Percentiles rank a stretch among this genome's conserved stretches.
phyloP scores from a whole-genome alignment of 495 filamentous ascomycete genomes.

The Penicillium silybi region DNA sequence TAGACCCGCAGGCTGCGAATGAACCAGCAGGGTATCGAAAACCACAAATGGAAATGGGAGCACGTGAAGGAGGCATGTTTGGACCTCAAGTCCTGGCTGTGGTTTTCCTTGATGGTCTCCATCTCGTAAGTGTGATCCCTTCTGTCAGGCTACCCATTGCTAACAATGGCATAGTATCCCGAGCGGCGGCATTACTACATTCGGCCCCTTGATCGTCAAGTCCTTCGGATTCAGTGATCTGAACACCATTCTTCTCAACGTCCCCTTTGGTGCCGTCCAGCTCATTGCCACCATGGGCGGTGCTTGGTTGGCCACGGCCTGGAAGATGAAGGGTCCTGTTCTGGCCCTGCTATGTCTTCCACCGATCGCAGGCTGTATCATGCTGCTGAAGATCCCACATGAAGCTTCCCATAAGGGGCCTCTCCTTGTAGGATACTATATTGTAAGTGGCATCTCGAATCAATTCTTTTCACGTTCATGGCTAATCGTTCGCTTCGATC shows the following conservation, averaged over 20 bases:
- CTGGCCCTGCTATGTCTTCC: slow-evolving; percentile 52
- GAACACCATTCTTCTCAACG: slow-evolving; percentile 61
- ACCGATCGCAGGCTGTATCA: slow-evolving; percentile 53
- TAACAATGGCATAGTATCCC: slow-evolving; percentile 46
- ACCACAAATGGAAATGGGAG: slow-evolving; percentile 57
- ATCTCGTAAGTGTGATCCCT: slow-evolving; percentile 32
- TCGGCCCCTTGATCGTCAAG: slow-evolving; percentile 61
- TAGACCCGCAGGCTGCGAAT: slow-evolving; percentile 45
- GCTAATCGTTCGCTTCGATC: slow-evolving; percentile 15
- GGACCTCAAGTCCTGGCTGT: slow-evolving; percentile 64
- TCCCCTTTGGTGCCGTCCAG: slow-evolving; percentile 60
- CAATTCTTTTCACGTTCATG: background rate
- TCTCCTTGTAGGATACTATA: slow-evolving; percentile 56
- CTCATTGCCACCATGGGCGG: slow-evolving; percentile 55
- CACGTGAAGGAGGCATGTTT: slow-evolving; percentile 58
- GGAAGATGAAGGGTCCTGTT: slow-evolving; percentile 54
- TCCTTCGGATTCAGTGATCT: slow-evolving; percentile 58
- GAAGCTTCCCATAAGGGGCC: slow-evolving; percentile 41
- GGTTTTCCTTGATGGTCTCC: slow-evolving; percentile 57
- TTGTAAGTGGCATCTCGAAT: slow-evolving; percentile 25
- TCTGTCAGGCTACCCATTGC: slow-evolving; percentile 5
- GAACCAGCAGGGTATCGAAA: slow-evolving; percentile 60
- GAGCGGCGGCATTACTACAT: slow-evolving; percentile 58
- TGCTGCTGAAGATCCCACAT: slow-evolving; percentile 50
- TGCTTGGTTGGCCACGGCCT: slow-evolving; percentile 49